A percentile compares a stretch with the other conserved stretches of the same genome.
phyloP scores from a whole-genome alignment of 371 early-diverging fungal species.

The Coelomomyces lativittatus region DNA sequence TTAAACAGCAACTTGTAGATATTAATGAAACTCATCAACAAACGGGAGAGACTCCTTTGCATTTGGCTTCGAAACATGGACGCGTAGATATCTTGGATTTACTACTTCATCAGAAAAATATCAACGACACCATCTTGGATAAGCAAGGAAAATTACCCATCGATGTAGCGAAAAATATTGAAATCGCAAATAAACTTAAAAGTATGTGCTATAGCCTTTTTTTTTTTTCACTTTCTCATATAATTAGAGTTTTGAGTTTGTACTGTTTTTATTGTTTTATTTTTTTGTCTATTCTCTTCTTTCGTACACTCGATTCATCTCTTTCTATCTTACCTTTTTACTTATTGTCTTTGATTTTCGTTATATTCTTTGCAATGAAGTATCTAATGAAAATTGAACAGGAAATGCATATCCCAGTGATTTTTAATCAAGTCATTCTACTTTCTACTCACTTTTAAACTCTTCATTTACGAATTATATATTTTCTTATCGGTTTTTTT shows the following conservation, averaged over 20 bases:
- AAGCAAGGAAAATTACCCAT: conserved; percentile 6
- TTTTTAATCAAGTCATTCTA: background rate
- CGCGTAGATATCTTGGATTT: conserved; percentile 9
- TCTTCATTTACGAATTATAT: background rate
- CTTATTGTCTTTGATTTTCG: no score
- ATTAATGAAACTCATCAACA: conserved; percentile 7
- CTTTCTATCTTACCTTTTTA: no score
- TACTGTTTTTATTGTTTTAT: no score
- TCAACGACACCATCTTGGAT: conserved; percentile 12
- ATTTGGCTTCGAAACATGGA: conserved; percentile 9
- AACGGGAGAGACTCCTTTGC: conserved; percentile 16
- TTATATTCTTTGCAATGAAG: no score
- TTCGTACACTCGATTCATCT: no score
- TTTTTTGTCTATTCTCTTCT: no score
- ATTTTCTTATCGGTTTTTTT: background rate
- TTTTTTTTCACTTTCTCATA: background rate
- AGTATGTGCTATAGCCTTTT: conserved; percentile 1
- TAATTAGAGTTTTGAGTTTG: background rate
- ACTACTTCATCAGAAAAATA: conserved; percentile 6
- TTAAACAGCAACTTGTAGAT: background rate
- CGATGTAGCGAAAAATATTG: conserved; percentile 8
- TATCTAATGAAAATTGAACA: no score
- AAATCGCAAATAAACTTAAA: conserved; percentile 1
- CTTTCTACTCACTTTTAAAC: background rate
- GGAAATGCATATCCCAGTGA: no score